These are phyloP conservation scores for Odontarrhena argentea DNA, from an alignment of 345 rosid genomes.

Conservation along the genomic window DNA sequence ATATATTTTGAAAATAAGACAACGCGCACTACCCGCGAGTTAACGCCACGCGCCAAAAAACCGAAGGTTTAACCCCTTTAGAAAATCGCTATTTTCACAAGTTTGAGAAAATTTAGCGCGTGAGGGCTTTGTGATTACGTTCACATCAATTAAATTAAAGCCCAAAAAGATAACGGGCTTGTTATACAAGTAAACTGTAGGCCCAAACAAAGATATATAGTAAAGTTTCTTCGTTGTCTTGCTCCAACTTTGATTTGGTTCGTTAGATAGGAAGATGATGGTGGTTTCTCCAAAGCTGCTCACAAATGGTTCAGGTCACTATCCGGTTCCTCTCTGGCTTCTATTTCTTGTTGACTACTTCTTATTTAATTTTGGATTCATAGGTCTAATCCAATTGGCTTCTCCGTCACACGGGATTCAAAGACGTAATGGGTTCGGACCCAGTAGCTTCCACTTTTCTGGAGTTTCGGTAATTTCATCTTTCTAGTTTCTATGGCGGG, in stretches of 20 bases:
- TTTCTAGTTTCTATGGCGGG: neutral
- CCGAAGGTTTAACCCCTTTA: no score
- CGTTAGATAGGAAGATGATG: slow-evolving; percentile 9
- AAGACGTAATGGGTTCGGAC: slow-evolving; percentile 20
- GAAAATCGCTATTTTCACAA: no score
- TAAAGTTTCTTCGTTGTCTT: neutral
- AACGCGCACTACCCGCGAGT: no score
- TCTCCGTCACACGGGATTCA: slow-evolving; percentile 10
- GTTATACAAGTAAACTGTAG: no score
- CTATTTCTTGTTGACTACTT: neutral
- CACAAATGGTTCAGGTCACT: slow-evolving; percentile 31
- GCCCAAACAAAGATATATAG: no score
- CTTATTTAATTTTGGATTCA: neutral
- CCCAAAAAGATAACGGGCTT: no score
- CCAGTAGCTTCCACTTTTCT: slow-evolving; percentile 14
- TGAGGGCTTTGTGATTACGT: no score
- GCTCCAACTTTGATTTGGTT: neutral
- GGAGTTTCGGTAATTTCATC: slow-evolving; percentile 17
- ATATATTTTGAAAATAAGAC: no score
- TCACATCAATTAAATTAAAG: no score
- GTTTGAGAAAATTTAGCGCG: no score
- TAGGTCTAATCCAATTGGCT: slow-evolving; percentile 29
- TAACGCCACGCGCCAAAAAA: no score
- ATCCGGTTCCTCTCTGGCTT: neutral
- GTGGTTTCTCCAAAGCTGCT: slow-evolving; percentile 28